A percentile compares a stretch with the other conserved stretches of the same genome.
Conservation (phyloP, 2,329 filamentous ascomycete species). For the Hyphodiscus sp. region DNA sequence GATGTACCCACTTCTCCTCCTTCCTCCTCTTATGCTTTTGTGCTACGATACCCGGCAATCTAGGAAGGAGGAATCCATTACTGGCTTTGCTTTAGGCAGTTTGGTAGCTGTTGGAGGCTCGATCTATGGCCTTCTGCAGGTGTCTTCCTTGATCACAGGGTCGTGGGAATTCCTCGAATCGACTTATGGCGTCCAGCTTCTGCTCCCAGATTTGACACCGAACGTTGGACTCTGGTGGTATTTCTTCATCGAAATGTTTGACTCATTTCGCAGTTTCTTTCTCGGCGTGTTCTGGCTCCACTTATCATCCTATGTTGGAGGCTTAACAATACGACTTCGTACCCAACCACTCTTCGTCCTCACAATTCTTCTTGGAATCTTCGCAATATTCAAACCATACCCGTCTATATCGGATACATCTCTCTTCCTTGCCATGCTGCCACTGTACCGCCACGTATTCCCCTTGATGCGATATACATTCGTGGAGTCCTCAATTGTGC, state of each 20-base stretch:
- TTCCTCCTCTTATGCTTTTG: slow-evolving; percentile 74
- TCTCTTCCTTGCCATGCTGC: slow-evolving; percentile 75
- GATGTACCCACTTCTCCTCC: slow-evolving; percentile 82
- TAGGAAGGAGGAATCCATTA: slow-evolving; percentile 31
- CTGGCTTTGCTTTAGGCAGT: slow-evolving; percentile 49
- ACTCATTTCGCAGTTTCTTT: slow-evolving; percentile 96
- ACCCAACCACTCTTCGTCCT: slow-evolving; percentile 82
- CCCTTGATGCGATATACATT: slow-evolving; percentile 93
- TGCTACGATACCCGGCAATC: slow-evolving; percentile 58
- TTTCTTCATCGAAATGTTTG: slow-evolving; percentile 99
- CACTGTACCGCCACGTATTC: slow-evolving; percentile 86
- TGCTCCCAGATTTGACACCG: slow-evolving; percentile 85
- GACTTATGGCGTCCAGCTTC: slow-evolving; percentile 88
- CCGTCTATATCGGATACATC: slow-evolving; percentile 87
- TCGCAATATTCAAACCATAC: slow-evolving; percentile 95
- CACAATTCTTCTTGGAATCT: slow-evolving; percentile 78
- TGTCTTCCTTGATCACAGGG: slow-evolving; percentile 68
- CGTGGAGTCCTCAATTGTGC: slow-evolving; percentile 70
- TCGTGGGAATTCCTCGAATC: slow-evolving; percentile 85
- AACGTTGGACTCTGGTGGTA: slow-evolving; percentile 99
- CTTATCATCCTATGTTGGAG: slow-evolving; percentile 81
- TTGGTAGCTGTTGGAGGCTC: slow-evolving; percentile 46
- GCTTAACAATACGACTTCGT: slow-evolving; percentile 74
- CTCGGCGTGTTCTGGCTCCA: slow-evolving; percentile 97
- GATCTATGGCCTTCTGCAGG: slow-evolving; percentile 55